These are phyloP conservation scores for Pichia sporocuriosa DNA, from an alignment of 805 yeast species.

Conservation along the genomic window DNA sequence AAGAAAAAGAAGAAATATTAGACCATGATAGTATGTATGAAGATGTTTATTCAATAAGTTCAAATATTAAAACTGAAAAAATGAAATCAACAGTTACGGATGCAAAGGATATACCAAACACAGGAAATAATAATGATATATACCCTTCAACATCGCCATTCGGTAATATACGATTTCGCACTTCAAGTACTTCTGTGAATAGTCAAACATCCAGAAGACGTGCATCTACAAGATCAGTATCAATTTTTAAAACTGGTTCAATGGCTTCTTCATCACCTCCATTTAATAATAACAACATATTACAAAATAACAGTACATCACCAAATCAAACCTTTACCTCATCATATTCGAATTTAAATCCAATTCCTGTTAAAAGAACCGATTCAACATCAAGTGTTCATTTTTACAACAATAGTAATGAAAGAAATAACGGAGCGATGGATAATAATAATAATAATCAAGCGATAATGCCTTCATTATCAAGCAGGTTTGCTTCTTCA, in stretches of 20 bases:
- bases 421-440: background rate
- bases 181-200: conserved; percentile 21
- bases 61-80: background rate
- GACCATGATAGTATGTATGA: background rate
- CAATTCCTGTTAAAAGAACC: conserved; percentile 37
- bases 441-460: background rate
- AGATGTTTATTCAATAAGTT: background rate
- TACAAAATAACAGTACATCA: background rate
- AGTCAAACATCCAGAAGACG: conserved; percentile 23
- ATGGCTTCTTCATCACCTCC: conserved; percentile 35
- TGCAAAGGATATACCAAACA: background rate
- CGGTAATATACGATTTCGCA: conserved; percentile 15
- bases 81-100: background rate
- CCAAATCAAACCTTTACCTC: conserved; percentile 9
- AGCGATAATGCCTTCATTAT: conserved; percentile 21
- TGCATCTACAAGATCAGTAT: conserved; percentile 36
- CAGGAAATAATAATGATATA: background rate
- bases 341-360: conserved; percentile 21
- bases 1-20: conserved; percentile 30
- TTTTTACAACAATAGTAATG: conserved; percentile 6
- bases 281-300: conserved; percentile 12
- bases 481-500: conserved; percentile 64
- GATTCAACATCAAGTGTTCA: conserved; percentile 35
- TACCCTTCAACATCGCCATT: conserved; percentile 1
- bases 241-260: conserved; percentile 61